Conservation (phyloP, 208 protist genomes). For the Plasmodiophora brassicae region DNA sequence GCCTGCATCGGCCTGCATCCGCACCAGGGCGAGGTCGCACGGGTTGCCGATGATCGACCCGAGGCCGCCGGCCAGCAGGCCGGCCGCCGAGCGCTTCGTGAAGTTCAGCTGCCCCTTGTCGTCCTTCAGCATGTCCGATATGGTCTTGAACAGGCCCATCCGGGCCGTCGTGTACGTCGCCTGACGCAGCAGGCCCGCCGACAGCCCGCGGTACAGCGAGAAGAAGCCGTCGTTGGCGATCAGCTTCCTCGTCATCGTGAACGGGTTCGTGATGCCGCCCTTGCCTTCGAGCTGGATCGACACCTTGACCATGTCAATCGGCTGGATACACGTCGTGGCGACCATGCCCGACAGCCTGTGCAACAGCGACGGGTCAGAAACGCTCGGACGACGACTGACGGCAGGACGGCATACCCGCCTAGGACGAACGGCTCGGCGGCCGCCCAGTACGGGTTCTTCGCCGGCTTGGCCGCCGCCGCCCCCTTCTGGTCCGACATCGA, state of each 20-base stretch:
- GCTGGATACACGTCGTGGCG: constrained; percentile 42
- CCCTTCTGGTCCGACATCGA: too few species aligned
- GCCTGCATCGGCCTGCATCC: constrained; percentile 42
- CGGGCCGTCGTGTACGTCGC: constrained; percentile 32
- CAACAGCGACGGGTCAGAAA: not conserved
- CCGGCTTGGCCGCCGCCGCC: not conserved
- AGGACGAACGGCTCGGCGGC: constrained; percentile 26
- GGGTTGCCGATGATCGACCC: constrained; percentile 36
- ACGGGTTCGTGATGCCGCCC: constrained; percentile 35
- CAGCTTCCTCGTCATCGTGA: constrained; percentile 31
- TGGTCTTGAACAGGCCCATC: constrained; percentile 36
- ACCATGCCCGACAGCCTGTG: constrained; percentile 21
- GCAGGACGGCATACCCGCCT: not conserved
- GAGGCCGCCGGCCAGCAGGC: not conserved
- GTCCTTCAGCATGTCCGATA: not conserved
- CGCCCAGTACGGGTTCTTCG: constrained; percentile 31
- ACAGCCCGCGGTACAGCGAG: constrained; percentile 37
- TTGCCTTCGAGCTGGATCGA: constrained; percentile 41
- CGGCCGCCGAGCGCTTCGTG: not conserved
- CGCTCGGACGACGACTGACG: not conserved
- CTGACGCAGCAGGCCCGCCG: constrained; percentile 36
- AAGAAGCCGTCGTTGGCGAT: constrained; percentile 37
- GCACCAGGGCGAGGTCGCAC: constrained; percentile 33
- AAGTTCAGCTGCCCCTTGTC: not conserved
- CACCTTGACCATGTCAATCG: constrained; percentile 45